Conservation (phyloP, 2,329 filamentous ascomycete genomes). For the Aspergillus ibericus region DNA sequence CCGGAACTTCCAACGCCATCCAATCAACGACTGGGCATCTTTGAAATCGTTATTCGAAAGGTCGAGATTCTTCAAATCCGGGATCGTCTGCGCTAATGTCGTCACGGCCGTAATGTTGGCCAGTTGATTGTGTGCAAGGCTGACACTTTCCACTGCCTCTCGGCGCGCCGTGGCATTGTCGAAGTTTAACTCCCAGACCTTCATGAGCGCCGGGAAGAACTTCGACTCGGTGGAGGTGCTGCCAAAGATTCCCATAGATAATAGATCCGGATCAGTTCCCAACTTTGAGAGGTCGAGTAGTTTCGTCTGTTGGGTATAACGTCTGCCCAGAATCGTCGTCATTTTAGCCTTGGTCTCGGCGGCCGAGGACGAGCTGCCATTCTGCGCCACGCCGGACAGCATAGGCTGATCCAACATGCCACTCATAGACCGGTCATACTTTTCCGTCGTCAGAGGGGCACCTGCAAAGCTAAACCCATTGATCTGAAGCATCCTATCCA, state of each 20-base stretch:
- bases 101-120: conserved; percentile 71
- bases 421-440: conserved; percentile 41
- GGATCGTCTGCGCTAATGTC: conserved; percentile 73
- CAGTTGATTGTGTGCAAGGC: conserved; percentile 77
- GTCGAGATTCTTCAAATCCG: conserved; percentile 83
- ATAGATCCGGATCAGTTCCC: conserved; percentile 68
- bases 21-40: conserved; percentile 65
- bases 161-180: conserved; percentile 69
- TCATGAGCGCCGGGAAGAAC: conserved; percentile 90
- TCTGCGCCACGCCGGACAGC: conserved; percentile 28
- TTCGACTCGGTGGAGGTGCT: conserved; percentile 72
- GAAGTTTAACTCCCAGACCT: conserved; percentile 76
- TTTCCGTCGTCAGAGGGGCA: conserved; percentile 55
- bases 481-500: conserved; percentile 64
- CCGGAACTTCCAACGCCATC: conserved; percentile 77
- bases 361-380: conserved; percentile 46
- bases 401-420: conserved; percentile 24
- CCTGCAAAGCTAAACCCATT: conserved; percentile 71
- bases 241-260: conserved; percentile 73
- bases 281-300: conserved; percentile 81
- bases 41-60: conserved; percentile 80
- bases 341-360: conserved; percentile 68
- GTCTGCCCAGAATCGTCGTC: conserved; percentile 67
- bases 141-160: conserved; percentile 78
- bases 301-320: conserved; percentile 72